Base-by-base conservation (phyloP, 176 grass and related monocot species). In the Urochloa ruziziensis region DNA sequence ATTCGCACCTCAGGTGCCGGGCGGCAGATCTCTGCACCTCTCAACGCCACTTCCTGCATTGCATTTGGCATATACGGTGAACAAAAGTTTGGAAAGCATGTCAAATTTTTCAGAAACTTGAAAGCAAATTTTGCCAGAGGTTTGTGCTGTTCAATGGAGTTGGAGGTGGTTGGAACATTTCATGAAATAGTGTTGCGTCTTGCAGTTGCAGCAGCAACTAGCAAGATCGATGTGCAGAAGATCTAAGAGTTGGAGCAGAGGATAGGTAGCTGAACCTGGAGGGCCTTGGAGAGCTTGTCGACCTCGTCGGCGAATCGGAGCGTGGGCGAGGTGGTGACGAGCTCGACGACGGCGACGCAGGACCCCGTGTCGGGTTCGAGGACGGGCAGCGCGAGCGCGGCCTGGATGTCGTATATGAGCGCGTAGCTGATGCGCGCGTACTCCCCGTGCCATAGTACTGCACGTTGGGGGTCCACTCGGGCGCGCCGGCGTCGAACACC, bases 381-480 rank as follows among this genome's bases (percentile, higher is more conserved):
- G 56, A 98, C 57, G 2, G 96, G 96, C 36, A 98, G 81, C 21
- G 89, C 93, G n/a, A 98, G 85, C 10, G 91, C 91, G 30, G 87
- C 93, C 78, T 90, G 89, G 52, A 98, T 92, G 49, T 98, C 89
- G 86, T 95, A 92, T 85, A 88, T 91, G 72, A 96, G 89, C 42
- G 96, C 96, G 89, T 98, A 90, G 58, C 34, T 91, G 82, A 93
- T 92, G 48, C 96, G 91, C n/a, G 90, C 89, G 83, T 98, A 98
- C 89, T 98, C 96, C 72, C 87, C 90, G 53, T 86, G 82, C 93
- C 91, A 63, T 98, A 98, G 70, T 85, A 93, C 89, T 98, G 93
- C 32, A 98, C 96, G 89, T 98, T 88, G 28, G 96, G 96, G 2
- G 96, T 95, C 93, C 96, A 98, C 79, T 98, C 96, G 11, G 96